phyloP scores from a whole-genome alignment of 2,329 filamentous ascomycete genomes.

The Aspergillus clavatus region DNA sequence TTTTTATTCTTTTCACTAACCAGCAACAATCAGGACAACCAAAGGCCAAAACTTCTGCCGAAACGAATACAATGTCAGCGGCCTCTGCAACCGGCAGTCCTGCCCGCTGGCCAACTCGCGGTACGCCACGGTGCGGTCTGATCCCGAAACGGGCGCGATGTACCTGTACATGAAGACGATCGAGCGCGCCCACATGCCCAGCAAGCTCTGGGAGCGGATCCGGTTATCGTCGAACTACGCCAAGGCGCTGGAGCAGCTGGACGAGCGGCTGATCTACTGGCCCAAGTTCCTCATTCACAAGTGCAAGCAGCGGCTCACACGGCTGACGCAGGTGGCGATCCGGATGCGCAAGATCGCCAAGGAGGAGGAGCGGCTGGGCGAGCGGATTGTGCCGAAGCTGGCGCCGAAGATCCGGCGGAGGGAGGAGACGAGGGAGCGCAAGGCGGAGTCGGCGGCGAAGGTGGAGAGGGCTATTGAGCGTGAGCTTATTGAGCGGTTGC shows the following conservation, averaged over 20 bases:
- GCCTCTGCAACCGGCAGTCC: slow-evolving; percentile 79
- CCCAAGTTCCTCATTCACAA: slow-evolving; percentile 91
- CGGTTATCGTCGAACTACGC: slow-evolving; percentile 86
- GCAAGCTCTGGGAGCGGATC: slow-evolving; percentile 91
- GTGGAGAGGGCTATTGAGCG: slow-evolving; percentile 93
- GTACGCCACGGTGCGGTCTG: slow-evolving; percentile 85
- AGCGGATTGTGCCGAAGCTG: slow-evolving; percentile 80
- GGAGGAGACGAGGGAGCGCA: slow-evolving; percentile 70
- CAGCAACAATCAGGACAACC: slow-evolving; percentile 60
- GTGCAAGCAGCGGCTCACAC: slow-evolving; percentile 91
- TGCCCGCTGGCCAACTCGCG: slow-evolving; percentile 87
- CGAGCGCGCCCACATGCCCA: slow-evolving; percentile 81
- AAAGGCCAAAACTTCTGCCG: slow-evolving; percentile 91
- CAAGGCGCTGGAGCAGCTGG: slow-evolving; percentile 81
- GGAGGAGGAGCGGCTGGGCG: slow-evolving; percentile 84
- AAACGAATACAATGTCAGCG: slow-evolving; percentile 85
- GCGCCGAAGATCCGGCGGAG: slow-evolving; percentile 82
- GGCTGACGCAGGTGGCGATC: slow-evolving; percentile 87
- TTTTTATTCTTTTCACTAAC: too few species aligned
- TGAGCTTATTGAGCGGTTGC: slow-evolving; percentile 83
- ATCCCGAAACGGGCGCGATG: slow-evolving; percentile 72
- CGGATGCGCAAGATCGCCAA: slow-evolving; percentile 69
- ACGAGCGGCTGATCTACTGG: slow-evolving; percentile 83
- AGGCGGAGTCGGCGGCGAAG: slow-evolving; percentile 79
- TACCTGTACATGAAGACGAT: slow-evolving; percentile 98